Conservation (phyloP, 306 rosid genomes). For the Dryas octopetala region DNA sequence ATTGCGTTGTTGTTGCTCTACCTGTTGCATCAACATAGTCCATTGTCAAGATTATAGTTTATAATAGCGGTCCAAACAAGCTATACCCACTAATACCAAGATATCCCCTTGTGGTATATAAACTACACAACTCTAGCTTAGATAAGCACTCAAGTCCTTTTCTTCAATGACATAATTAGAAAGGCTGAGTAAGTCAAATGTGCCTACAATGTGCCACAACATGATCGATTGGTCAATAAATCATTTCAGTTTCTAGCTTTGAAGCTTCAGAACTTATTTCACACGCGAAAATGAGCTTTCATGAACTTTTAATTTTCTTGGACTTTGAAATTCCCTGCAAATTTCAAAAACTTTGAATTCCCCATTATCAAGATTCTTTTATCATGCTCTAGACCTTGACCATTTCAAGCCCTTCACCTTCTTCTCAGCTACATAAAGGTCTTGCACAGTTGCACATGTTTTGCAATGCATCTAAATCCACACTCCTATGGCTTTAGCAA, state of each 20-base stretch:
- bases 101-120: not conserved
- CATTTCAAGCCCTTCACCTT: not conserved
- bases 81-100: not conserved
- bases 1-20: not conserved
- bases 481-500: conserved; percentile 33
- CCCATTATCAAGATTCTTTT: not conserved
- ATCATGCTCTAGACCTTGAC: conserved; percentile 1
- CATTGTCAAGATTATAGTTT: not conserved
- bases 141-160: conserved; percentile 10
- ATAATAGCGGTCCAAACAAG: not conserved
- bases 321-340: too few species aligned
- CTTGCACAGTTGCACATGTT: not conserved
- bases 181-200: not conserved
- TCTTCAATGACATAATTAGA: not conserved
- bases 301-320: too few species aligned
- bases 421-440: conserved; percentile 8
- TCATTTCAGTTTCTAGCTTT: too few species aligned
- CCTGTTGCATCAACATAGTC: not conserved
- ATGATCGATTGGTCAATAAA: too few species aligned
- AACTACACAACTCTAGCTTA: not conserved
- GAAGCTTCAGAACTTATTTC: too few species aligned
- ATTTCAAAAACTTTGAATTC: not conserved
- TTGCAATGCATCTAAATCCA: not conserved
- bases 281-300: too few species aligned
- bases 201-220: not conserved